Evolutionary conservation across 805 yeast genomes (phyloP), one percentile per base, ranked within the genome.

Genomic region (Metschnikowia dekortorum): DNA sequence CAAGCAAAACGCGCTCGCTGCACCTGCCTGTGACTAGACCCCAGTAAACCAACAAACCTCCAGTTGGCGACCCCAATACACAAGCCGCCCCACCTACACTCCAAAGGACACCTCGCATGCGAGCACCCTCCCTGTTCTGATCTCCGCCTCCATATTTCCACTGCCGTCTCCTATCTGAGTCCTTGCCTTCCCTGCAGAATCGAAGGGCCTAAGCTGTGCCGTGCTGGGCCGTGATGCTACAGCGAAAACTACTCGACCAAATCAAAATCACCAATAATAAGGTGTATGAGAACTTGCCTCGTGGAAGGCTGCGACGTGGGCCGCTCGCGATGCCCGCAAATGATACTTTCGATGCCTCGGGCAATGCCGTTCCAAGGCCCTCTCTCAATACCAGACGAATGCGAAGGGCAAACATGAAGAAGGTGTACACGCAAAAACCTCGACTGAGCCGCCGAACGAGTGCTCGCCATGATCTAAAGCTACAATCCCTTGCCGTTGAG

Each of bases 221-320:
- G 43, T 13, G 43, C 43, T 18, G 34, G 31, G 37, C 45, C 39
- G 39, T 44, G 44, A 52, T 52, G 48, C 44, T 44, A 16, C 51
- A 44, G 45, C 47, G 51, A 26, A 55, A 49, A 33, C 49, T 56
- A 28, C 53, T 53, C n/a, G 53, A 57, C n/a, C 53, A 45, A 45
- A 49, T 59, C 41, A 52, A 49, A 38, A 57, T 60, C 45, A 53
- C 60, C 14, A 53, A 60, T 48, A 59, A 57, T 53, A 53, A 52
- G 44, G 42, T 48, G 8, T 57, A 53, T 39, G 56, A 58, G 43
- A 46, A 54, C 16, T 39, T 58, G 50, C 53, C 59, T 10, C 45
- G 42, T 10, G 50, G 52, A 38, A 37, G 53, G 22, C 55, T 55
- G 33, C 57, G 57, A 49, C 59, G 48, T 22, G 11, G 26, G 18